A percentile compares a stretch with the other conserved stretches of the same genome.
Conservation (phyloP, 805 yeast species). For the Metschnikowia santaceciliae region DNA sequence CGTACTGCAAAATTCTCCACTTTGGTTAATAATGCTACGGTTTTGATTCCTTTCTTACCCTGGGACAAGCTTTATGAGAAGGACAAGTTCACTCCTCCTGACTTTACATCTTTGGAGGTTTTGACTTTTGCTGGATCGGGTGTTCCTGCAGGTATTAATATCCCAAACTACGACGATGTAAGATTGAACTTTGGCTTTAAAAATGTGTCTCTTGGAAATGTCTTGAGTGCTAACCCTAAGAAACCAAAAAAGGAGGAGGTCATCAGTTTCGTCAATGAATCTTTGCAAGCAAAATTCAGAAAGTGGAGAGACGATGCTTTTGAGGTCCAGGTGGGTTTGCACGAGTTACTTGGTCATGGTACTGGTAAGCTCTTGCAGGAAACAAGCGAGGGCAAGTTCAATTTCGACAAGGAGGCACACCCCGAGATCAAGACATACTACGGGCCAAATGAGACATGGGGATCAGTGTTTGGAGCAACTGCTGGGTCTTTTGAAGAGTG, state of each 20-base stretch:
- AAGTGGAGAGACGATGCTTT: slow-evolving; percentile 77
- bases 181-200: slow-evolving; percentile 81
- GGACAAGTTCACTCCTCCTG: slow-evolving; percentile 86
- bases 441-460: slow-evolving; percentile 86
- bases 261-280: slow-evolving; percentile 57
- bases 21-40: slow-evolving; percentile 63
- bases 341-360: slow-evolving; percentile 88
- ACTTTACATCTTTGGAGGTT: slow-evolving; percentile 86
- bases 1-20: slow-evolving; percentile 75
- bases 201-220: slow-evolving; percentile 85
- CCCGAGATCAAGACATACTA: slow-evolving; percentile 72
- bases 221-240: slow-evolving; percentile 61
- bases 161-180: slow-evolving; percentile 89
- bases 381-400: slow-evolving; percentile 56
- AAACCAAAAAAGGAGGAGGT: slow-evolving; percentile 65
- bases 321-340: slow-evolving; percentile 92
- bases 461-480: slow-evolving; percentile 72
- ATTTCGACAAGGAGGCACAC: slow-evolving; percentile 63
- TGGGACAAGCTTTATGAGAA: slow-evolving; percentile 78
- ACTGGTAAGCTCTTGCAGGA: slow-evolving; percentile 73
- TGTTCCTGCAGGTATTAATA: slow-evolving; percentile 89
- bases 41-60: slow-evolving; percentile 64
- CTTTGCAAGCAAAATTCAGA: slow-evolving; percentile 54
- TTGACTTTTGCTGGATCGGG: slow-evolving; percentile 87
- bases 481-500: slow-evolving; percentile 93